These are phyloP conservation scores for Suhomyces xylopsoci DNA, from an alignment of 805 yeast genomes.

Conservation along the genomic window DNA sequence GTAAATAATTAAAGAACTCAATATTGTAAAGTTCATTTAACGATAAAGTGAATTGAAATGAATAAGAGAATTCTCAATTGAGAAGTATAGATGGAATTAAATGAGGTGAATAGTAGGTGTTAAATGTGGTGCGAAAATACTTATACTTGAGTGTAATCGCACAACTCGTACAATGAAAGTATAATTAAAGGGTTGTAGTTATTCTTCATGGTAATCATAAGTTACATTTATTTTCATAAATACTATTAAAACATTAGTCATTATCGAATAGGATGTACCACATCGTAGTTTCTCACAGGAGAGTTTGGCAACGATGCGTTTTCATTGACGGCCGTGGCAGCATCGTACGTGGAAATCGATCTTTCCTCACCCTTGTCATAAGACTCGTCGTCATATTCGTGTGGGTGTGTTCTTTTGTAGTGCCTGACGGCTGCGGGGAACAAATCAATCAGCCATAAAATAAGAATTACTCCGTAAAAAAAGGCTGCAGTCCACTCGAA, in stretches of 20 bases:
- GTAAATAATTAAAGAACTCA: too few relatives aligned
- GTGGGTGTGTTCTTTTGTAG: slow-evolving; percentile 24
- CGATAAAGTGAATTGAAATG: too few relatives aligned
- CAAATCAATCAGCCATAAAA: slow-evolving; percentile 66
- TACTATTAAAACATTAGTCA: not conserved
- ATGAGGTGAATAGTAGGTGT: too few relatives aligned
- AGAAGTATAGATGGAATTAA: too few relatives aligned
- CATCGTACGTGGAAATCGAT: slow-evolving; percentile 15
- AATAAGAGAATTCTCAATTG: too few relatives aligned
- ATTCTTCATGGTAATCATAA: slow-evolving; percentile 2
- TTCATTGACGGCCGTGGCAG: slow-evolving; percentile 14
- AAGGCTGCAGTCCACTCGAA: slow-evolving; percentile 89
- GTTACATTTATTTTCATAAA: not conserved
- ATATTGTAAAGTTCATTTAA: too few relatives aligned
- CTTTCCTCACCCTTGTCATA: slow-evolving; percentile 12
- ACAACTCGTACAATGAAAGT: too few relatives aligned
- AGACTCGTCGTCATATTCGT: slow-evolving; percentile 13
- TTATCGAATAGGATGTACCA: not conserved
- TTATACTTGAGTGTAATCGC: too few relatives aligned
- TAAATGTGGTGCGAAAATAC: too few relatives aligned
- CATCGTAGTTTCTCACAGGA: slow-evolving; percentile 1
- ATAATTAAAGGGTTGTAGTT: too few relatives aligned
- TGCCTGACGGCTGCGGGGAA: slow-evolving; percentile 40
- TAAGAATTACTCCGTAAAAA: slow-evolving; percentile 70
- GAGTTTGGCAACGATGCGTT: not conserved